Percentiles rank a stretch among this genome's conserved stretches.
Conservation (phyloP, 768 basidiomycete species). For the Kwoniella sp. region DNA sequence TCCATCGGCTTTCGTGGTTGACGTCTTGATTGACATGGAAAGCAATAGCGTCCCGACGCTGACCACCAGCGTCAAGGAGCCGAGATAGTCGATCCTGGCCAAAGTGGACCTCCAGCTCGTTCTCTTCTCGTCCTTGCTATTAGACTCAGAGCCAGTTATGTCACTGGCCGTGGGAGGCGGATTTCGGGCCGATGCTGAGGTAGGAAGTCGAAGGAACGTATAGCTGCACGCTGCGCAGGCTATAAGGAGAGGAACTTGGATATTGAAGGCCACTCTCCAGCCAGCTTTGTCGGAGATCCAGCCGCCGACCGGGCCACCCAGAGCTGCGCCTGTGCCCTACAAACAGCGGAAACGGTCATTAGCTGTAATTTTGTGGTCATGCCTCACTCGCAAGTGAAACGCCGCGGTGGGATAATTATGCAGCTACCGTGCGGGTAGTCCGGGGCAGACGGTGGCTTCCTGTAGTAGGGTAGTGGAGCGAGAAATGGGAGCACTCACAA, state of each 20-base stretch:
- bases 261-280: conserved; percentile 63
- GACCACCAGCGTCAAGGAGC: conserved; percentile 47
- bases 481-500: conserved; percentile 57
- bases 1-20: conserved; percentile 62
- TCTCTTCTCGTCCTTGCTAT: background rate
- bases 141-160: background rate
- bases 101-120: conserved; percentile 28
- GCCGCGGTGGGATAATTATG: too few relatives aligned
- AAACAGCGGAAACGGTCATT: too few relatives aligned
- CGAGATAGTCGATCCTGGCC: conserved; percentile 49
- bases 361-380: too few relatives aligned
- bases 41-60: conserved; percentile 49
- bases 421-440: too few relatives aligned
- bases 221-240: conserved; percentile 8
- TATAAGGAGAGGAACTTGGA: conserved; percentile 38
- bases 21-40: conserved; percentile 52
- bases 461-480: too few relatives aligned
- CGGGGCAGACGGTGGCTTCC: too few relatives aligned
- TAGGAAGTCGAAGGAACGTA: conserved; percentile 15
- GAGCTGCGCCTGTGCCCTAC: conserved; percentile 68
- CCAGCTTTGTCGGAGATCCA: conserved; percentile 76
- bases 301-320: conserved; percentile 57
- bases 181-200: background rate
- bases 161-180: background rate
- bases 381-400: too few relatives aligned